Evolutionary conservation across 139 green algal species (phyloP).

Genomic region (Mychonastes homosphaera): DNA sequence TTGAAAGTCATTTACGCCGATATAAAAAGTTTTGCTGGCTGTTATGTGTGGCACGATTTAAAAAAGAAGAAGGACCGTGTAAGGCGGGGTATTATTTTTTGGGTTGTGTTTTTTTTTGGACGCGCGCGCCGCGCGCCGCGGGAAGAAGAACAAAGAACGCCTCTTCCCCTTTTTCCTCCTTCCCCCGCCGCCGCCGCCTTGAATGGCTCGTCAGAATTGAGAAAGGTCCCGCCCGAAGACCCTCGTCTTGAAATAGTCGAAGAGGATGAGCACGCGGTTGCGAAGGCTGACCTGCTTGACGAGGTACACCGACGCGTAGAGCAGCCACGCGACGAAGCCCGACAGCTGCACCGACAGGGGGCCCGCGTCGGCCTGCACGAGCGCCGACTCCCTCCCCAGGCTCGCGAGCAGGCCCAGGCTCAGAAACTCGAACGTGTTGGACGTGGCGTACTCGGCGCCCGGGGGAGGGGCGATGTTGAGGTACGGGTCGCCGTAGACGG

Average conservation of each 20-base stretch:
- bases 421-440: constrained; percentile 43
- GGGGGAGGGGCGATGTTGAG: not conserved
- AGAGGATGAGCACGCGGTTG: constrained; percentile 70
- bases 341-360: constrained; percentile 25
- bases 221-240: constrained; percentile 51
- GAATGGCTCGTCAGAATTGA: constrained; percentile 28
- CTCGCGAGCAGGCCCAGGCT: constrained; percentile 54
- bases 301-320: constrained; percentile 66
- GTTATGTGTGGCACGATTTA: too few relatives aligned
- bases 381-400: constrained; percentile 36
- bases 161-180: too few relatives aligned
- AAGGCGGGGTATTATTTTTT: too few relatives aligned
- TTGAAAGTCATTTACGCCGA: too few relatives aligned
- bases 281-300: constrained; percentile 58
- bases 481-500: constrained; percentile 8
- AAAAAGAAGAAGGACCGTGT: too few relatives aligned
- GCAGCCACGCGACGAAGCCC: constrained; percentile 40
- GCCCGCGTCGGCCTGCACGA: constrained; percentile 31
- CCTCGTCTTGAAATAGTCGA: constrained; percentile 43
- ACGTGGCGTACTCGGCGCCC: constrained; percentile 24
- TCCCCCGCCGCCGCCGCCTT: not conserved
- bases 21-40: too few relatives aligned
- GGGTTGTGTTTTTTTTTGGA: too few relatives aligned
- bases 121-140: too few relatives aligned
- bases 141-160: too few relatives aligned